Evolutionary conservation across 2,329 filamentous ascomycete genomes (phyloP).

Genomic region (Fusarium vanettenii): DNA sequence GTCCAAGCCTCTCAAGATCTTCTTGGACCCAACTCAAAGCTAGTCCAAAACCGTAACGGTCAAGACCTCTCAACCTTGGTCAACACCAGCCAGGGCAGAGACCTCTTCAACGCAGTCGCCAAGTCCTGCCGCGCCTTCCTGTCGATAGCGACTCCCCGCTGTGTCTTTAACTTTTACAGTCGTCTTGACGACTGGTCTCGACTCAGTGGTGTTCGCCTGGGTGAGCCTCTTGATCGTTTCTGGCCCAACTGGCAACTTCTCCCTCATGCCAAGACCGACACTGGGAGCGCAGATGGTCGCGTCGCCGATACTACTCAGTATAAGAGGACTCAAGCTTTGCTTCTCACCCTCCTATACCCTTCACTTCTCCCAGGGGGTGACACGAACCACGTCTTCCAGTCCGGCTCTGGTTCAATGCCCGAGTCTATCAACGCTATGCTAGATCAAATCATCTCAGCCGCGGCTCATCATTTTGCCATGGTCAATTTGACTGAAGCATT

Average conservation of each 20-base stretch:
- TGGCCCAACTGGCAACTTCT: neutral
- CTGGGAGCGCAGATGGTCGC: neutral
- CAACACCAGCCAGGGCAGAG: neutral
- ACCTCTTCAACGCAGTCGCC: neutral
- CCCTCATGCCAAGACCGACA: neutral
- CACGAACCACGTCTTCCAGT: neutral
- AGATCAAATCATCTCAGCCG: neutral
- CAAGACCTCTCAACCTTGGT: neutral
- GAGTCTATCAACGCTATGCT: neutral
- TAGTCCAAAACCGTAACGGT: neutral
- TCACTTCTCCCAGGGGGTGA: neutral
- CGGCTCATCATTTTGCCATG: neutral
- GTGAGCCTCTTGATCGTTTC: neutral
- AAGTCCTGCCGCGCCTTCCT: neutral
- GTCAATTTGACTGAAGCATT: neutral
- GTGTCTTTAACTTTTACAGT: neutral
- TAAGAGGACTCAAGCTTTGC: neutral
- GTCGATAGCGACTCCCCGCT: neutral
- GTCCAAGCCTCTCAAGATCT: neutral
- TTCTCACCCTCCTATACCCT: neutral
- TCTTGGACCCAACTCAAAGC: neutral
- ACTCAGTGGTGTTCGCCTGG: neutral
- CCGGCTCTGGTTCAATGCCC: neutral
- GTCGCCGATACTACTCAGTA: neutral
- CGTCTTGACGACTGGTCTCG: slow-evolving; percentile 4